Base-by-base conservation (phyloP, 2,329 filamentous ascomycete species). In the Aspergillus pseudotamarii region DNA sequence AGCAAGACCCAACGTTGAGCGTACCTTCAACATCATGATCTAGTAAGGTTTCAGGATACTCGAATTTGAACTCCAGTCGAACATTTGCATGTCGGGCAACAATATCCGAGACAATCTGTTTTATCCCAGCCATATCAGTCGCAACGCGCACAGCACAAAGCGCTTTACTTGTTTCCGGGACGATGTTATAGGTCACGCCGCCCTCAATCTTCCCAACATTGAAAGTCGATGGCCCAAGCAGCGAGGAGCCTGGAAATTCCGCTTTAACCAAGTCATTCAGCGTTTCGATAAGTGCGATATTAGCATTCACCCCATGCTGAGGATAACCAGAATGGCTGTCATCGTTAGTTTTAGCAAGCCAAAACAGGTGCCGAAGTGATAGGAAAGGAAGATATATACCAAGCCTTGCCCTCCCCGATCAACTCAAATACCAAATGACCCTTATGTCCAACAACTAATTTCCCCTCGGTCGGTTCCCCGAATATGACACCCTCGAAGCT, bases 381-480 rank as follows among this genome's bases (percentile, higher is more conserved):
- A 1, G n/a, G 1, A n/a, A 38, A 9, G 34, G 6, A 4, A 19
- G 11, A 1, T 21, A 58, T 57, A 10, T n/a, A 66, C 64, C 63
- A 65, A 9, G 65, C 56, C 38, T 58, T 69, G 2, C 76, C 76
- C 14, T 69, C 65, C 16, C 69, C 71, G 6, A 73, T 63, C 11
- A 78, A 53, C 56, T 76, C 73, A 53, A 77, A 76, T 21, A 73
- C 71, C 8, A 74, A 69, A 51, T 75, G 71, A 0, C 84, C 84
- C 71, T 86, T 86, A 71, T 86, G 85, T 8, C 84, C 84, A 16
- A 80, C 78, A 0, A 81, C 83, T 0, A 86, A 76, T 66, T 84
- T 85, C 38, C 78, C 80, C 67, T 86, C 84, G 0, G 85, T 86
- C 6, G 84, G 85, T 67, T 87, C 84, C 11, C 83, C 85, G 64